Percentiles rank a stretch among this genome's conserved stretches.
Conservation (phyloP, 1,284 basidiomycete species). For the Malassezia globosa region DNA sequence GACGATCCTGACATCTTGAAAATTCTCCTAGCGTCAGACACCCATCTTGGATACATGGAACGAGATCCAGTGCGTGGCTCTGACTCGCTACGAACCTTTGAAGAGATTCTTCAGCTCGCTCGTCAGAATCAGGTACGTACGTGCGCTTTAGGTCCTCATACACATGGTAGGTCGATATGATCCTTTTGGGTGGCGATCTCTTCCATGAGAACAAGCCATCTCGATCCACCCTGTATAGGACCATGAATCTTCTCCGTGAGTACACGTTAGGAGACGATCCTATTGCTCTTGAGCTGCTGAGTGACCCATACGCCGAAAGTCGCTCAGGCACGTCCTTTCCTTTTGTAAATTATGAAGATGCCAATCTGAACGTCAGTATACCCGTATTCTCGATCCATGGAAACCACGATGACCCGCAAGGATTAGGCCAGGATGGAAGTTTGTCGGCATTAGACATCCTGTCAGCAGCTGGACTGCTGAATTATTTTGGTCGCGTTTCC, state of each 20-base stretch:
- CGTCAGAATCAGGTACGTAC: conserved; percentile 63
- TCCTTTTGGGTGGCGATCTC: conserved; percentile 85
- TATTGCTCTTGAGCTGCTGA: conserved; percentile 75
- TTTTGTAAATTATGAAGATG: conserved; percentile 92
- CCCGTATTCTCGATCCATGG: conserved; percentile 98
- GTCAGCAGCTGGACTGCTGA: conserved; percentile 82
- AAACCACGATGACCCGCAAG: conserved; percentile 98
- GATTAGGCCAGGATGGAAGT: conserved; percentile 72
- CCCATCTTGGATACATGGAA: conserved; percentile 74
- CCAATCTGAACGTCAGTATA: conserved; percentile 83
- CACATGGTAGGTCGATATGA: conserved; percentile 19
- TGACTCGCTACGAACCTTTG: conserved; percentile 90
- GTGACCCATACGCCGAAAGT: conserved; percentile 70
- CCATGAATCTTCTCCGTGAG: conserved; percentile 80
- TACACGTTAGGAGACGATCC: conserved; percentile 80
- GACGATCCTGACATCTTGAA: neutral
- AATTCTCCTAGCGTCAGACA: conserved; percentile 38
- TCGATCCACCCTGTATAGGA: conserved; percentile 59
- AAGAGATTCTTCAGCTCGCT: conserved; percentile 81
- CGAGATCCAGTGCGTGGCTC: conserved; percentile 85
- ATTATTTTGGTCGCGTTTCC: conserved; percentile 84
- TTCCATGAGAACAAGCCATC: conserved; percentile 97
- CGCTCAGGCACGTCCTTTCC: conserved; percentile 55
- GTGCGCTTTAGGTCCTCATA: too few species aligned
- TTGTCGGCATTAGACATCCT: conserved; percentile 88